These are phyloP conservation scores for Rubus parviflorus DNA, from an alignment of 306 rosid species.

Conservation along the genomic window DNA sequence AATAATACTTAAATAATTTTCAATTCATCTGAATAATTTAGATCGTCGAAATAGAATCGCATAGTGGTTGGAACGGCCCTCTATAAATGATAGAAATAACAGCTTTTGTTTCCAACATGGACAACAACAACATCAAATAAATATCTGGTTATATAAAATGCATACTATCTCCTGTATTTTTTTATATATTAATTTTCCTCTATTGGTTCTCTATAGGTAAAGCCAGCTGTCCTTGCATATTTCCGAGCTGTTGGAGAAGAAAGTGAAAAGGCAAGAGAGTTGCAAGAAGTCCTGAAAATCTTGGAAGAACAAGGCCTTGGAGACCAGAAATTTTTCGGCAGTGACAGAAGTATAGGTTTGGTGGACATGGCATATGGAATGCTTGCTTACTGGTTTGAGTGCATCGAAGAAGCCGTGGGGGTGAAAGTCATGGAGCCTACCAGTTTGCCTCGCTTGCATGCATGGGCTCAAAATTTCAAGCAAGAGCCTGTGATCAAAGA, in stretches of 20 bases:
- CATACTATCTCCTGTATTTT: no score
- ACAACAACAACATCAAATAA: no score
- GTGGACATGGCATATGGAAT: slow-evolving; percentile 28
- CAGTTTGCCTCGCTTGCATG: slow-evolving; percentile 19
- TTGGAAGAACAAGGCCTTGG: slow-evolving; percentile 32
- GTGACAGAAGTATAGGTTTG: slow-evolving; percentile 20
- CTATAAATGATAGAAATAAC: no score
- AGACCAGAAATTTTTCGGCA: slow-evolving; percentile 28
- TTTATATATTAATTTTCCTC: no score
- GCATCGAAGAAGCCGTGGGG: slow-evolving; percentile 25
- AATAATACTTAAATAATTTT: no score
- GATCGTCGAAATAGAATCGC: no score
- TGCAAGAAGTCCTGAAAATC: slow-evolving; percentile 16
- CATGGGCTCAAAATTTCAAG: slow-evolving; percentile 28
- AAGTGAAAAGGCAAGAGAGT: slow-evolving; percentile 21
- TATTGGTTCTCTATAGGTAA: neutral
- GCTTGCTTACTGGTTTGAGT: slow-evolving; percentile 22
- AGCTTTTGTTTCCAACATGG: no score
- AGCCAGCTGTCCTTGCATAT: neutral
- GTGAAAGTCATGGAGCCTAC: neutral
- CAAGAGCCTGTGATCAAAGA: slow-evolving; percentile 18
- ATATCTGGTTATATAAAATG: no score
- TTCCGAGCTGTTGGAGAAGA: neutral
- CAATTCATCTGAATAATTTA: no score
- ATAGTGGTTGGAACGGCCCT: no score